These are phyloP conservation scores for Cucumis cinereus DNA, from an alignment of 306 rosid species.

Conservation along the genomic window DNA sequence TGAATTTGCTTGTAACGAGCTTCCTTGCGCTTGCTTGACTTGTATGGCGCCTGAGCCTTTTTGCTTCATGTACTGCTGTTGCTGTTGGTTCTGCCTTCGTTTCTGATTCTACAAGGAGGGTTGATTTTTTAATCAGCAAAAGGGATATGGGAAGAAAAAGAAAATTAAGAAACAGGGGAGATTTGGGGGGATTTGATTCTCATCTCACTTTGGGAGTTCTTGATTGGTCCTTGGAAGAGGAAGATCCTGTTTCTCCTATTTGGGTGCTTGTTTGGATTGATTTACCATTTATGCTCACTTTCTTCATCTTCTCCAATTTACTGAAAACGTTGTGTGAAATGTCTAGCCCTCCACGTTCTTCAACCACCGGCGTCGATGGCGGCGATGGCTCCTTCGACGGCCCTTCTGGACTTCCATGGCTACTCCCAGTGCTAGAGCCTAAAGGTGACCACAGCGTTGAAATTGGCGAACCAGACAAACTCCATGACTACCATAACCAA, in stretches of 20 bases:
- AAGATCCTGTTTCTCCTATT: constrained; percentile 10
- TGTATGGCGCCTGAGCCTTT: neutral
- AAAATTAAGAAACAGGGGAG: neutral
- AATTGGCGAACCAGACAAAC: constrained; percentile 25
- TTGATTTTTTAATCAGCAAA: neutral
- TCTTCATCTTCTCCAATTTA: constrained; percentile 30
- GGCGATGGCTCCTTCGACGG: constrained; percentile 22
- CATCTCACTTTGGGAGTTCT: constrained; percentile 36
- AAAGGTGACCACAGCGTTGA: constrained; percentile 35
- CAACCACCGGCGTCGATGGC: constrained; percentile 24
- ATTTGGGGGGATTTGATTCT: neutral
- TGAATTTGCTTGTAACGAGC: neutral
- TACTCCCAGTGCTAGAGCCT: constrained; percentile 32
- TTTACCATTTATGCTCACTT: constrained; percentile 8
- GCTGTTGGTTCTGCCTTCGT: neutral
- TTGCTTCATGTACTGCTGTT: neutral
- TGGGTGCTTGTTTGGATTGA: constrained; percentile 5
- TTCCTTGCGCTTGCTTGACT: constrained; percentile 10
- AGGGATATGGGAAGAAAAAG: neutral
- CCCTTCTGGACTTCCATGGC: constrained; percentile 36
- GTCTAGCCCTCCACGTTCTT: constrained; percentile 12
- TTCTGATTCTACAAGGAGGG: neutral
- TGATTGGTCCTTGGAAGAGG: constrained; percentile 26
- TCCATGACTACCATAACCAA: constrained; percentile 25
- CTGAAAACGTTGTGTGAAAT: neutral